Base-by-base conservation (phyloP, 768 basidiomycete genomes). In the Xerocomellus amylosporus region DNA sequence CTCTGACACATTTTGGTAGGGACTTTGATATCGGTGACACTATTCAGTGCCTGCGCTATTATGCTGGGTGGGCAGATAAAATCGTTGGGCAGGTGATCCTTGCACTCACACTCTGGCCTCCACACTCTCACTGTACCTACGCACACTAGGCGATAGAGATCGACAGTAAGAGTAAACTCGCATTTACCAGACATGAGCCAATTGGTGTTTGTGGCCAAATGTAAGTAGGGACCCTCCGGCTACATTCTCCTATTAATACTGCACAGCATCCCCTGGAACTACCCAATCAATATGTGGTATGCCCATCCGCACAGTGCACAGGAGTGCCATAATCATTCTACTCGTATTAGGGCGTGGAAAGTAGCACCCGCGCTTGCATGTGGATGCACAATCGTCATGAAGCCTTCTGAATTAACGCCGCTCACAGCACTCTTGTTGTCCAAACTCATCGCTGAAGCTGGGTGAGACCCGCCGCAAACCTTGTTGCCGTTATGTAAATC, bases 31-130 rank as follows among this genome's bases (percentile, higher is more conserved):
- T 93, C 38, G 84, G 82, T 38, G 90, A 93, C 65, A 86, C 76
- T 56, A 74, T 92, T 19, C 83, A 83, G 60, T 91, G 89, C 65
- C 72, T 93, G 48, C 80, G 91, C 46, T 97, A 98, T 74, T 97
- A 94, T 67, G 95, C 93, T 37, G 95, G 95, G 22, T 95, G 90
- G 89, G 91, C 92, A 9, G 95, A 98, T 75, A 98, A 98, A 75
- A 86, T 97, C 47, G 74, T 79, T 24, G 96, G 97, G 20, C 85
- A 95, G 82, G 88, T 87, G 58, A 61, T n/a, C 39, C 34, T 40
- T 33, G 39, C 56, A 58, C 50, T 53, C 51, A 20, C 45, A 53
- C 19, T 13, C 39, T 31, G 24, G 30, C 20, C 13, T 40, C 28
- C 19, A 56, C 39, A 33, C 15, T 20, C 46, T 57, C n/a, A 62